phyloP scores from a whole-genome alignment of 2,329 filamentous ascomycete genomes.

The Ophiostoma quercus region DNA sequence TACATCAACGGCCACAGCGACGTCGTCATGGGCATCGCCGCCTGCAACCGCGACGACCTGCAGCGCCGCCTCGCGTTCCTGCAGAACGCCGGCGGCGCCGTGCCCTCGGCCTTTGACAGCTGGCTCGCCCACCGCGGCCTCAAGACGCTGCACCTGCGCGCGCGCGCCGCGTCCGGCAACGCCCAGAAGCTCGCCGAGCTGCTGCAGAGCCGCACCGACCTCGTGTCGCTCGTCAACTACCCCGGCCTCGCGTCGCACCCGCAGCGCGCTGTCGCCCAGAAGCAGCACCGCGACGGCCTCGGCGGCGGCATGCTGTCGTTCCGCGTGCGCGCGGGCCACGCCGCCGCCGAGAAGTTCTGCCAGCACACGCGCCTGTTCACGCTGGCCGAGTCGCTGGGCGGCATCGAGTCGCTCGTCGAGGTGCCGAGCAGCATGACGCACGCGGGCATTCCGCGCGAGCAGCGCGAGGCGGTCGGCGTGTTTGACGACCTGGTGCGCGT shows the following conservation, averaged over 20 bases:
- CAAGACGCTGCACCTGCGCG: conserved; percentile 93
- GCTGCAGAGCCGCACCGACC: conserved; percentile 73
- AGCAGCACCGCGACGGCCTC: conserved; percentile 90
- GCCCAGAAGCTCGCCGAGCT: conserved; percentile 70
- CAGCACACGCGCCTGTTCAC: conserved; percentile 85
- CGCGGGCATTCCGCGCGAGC: conserved; percentile 83
- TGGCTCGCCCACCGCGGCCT: conserved; percentile 97
- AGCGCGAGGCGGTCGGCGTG: conserved; percentile 87
- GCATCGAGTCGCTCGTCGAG: conserved; percentile 87
- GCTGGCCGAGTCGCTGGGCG: conserved; percentile 80
- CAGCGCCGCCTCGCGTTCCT: conserved; percentile 77
- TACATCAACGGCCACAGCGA: conserved; percentile 98
- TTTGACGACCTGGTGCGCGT: conserved; percentile 91
- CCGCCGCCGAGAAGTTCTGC: conserved; percentile 88
- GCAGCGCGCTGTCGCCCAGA: conserved; percentile 75
- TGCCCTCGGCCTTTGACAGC: conserved; percentile 91
- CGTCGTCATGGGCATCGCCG: conserved; percentile 94
- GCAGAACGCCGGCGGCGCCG: conserved; percentile 94
- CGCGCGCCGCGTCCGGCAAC: conserved; percentile 76
- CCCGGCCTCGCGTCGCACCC: conserved; percentile 84
- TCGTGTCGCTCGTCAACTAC: conserved; percentile 82
- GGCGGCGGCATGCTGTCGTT: conserved; percentile 98
- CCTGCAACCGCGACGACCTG: conserved; percentile 82
- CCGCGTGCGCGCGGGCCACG: conserved; percentile 80
- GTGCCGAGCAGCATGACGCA: conserved; percentile 96